Base-by-base conservation (phyloP, 208 protist genomes). In the Trypanosoma mega region DNA sequence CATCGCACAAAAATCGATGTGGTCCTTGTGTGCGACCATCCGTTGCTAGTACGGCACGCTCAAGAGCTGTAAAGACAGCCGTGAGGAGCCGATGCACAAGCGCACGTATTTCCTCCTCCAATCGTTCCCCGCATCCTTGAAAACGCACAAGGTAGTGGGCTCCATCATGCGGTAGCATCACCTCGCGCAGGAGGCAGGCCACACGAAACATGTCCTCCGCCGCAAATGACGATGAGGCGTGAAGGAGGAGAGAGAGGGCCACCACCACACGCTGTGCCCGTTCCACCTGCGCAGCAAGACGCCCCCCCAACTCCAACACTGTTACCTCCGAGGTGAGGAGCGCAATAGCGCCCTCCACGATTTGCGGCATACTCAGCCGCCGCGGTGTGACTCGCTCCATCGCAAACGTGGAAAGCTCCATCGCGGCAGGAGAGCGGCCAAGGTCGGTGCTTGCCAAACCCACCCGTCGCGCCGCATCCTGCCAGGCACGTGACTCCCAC, bases 401-500 rank as follows among this genome's bases (percentile, higher is more conserved):
- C 11, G 81, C 51, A 55, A 83, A 85, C 16, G 53, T 60, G 14
- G 76, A 73, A 3, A 78, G 49, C 37, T 63, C 63, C 16, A 56
- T 78, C 6, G 70, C 70, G 31, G 52, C 55, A 14, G 48, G 21
- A 53, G 71, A 64, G 23, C 44, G 34, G 51, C 74, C 74, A 26
- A 91, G 58, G 2, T 34, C 45, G 45, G 50, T 59, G 59, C 80
- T 87, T 4, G 63, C 61, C 29, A 79, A 47, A 45, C 77, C 76
- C 16, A 90, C 80, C 5, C 78, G 76, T n/a, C 78, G 78, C 9
- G 87, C 56, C 1, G 68, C 74, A 11, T 86, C 76, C 23, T 75
- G 59, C 87, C 87, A 94, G 14, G 48, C 53, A 14, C 63, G 49
- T n/a, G 80, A 69, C 29, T 72, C 61, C 80, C 87, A 88, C 9